Evolutionary conservation across 306 rosid species (phyloP).

Genomic region (Rosa rugosa): DNA sequence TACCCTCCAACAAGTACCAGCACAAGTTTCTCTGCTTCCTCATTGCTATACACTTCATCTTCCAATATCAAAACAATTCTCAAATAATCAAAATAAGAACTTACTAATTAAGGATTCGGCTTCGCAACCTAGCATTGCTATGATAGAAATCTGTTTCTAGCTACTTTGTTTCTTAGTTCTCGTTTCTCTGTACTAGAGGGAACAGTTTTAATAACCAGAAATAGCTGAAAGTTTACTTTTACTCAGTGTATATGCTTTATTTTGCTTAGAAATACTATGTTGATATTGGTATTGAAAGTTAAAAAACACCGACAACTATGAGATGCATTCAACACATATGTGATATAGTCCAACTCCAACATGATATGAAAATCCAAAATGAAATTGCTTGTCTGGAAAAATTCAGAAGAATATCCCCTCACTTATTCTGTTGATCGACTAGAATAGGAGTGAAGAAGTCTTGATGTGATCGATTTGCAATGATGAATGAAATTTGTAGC

Average conservation of each 20-base stretch:
- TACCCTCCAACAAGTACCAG: conserved; percentile 35
- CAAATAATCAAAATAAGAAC: conserved; percentile 19
- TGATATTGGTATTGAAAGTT: not conserved
- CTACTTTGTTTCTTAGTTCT: not conserved
- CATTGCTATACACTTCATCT: conserved; percentile 39
- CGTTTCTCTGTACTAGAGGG: not conserved
- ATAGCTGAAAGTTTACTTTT: not conserved
- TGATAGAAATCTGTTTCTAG: not conserved
- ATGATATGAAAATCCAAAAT: not conserved
- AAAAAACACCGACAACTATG: no score
- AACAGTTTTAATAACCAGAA: not conserved
- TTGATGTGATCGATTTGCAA: no score
- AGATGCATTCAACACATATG: not conserved
- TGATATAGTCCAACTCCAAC: not conserved
- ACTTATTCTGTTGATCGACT: no score
- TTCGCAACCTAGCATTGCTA: not conserved
- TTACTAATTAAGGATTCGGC: not conserved
- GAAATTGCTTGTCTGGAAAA: no score
- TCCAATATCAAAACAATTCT: conserved; percentile 33
- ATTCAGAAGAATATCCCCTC: no score
- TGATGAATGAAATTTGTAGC: no score
- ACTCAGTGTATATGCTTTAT: not conserved
- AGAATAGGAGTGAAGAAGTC: no score
- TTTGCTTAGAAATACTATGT: no score
- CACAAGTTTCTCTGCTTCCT: conserved; percentile 38